These are phyloP conservation scores for Solanum chilense DNA, from an alignment of 257 asterid genomes.

Conservation along the genomic window DNA sequence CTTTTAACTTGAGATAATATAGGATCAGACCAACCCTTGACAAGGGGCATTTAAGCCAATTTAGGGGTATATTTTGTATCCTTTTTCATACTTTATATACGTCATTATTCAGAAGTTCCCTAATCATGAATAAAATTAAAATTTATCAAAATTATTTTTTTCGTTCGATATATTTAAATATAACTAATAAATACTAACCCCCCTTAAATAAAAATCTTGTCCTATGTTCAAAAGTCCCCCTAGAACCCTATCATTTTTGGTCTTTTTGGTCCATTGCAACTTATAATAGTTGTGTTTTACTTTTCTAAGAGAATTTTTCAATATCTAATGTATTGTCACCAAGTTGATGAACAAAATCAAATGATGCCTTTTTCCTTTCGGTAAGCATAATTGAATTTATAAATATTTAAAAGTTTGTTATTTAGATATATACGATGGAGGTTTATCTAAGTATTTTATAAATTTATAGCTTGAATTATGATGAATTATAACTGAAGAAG, in stretches of 20 bases:
- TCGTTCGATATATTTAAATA: not conserved
- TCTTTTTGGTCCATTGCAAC: not conserved
- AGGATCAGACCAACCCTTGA: not conserved
- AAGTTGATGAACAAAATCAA: not conserved
- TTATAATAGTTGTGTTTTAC: not conserved
- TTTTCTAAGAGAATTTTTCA: not conserved
- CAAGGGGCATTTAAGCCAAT: not conserved
- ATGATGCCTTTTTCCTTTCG: not conserved
- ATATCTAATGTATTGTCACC: not conserved
- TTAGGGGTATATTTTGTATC: not conserved
- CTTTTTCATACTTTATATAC: not conserved
- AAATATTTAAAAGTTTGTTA: too few relatives aligned
- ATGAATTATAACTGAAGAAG: not conserved
- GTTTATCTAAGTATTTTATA: not conserved
- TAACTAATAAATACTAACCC: not conserved
- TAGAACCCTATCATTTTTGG: not conserved
- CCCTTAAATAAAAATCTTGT: not conserved
- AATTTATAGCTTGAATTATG: not conserved
- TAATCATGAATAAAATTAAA: fast-evolving
- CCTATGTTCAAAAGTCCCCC: not conserved
- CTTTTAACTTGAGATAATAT: too few relatives aligned
- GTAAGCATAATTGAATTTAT: not conserved
- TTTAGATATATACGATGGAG: not conserved
- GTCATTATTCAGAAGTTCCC: fast-evolving
- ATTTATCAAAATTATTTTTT: not conserved